Conservation (phyloP, 2,329 filamentous ascomycete genomes). For the Fusarium sarcochroum region DNA sequence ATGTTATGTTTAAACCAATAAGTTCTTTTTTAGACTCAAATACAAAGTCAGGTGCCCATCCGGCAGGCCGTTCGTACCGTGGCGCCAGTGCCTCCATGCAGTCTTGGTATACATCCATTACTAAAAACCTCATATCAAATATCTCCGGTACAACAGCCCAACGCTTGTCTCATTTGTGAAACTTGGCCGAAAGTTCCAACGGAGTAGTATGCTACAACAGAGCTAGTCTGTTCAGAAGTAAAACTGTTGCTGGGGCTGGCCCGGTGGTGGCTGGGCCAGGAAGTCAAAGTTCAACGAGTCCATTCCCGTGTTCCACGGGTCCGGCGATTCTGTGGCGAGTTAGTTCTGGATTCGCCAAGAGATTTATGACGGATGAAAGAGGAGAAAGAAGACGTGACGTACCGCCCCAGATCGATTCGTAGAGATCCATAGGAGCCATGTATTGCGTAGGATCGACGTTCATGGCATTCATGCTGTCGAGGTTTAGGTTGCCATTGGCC, state of each 20-base stretch:
- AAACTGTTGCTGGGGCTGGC: constrained; percentile 70
- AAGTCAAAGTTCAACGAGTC: constrained; percentile 74
- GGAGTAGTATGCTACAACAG: background rate
- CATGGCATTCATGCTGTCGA: constrained; percentile 64
- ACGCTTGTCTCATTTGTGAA: background rate
- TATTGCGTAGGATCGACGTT: constrained; percentile 70
- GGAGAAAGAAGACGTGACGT: constrained; percentile 49
- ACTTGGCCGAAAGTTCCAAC: background rate
- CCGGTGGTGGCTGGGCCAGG: constrained; percentile 70
- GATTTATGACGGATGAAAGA: background rate
- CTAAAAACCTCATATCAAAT: background rate
- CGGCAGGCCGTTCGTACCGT: constrained; percentile 13
- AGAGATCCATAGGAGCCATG: constrained; percentile 77
- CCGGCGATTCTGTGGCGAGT: constrained; percentile 66
- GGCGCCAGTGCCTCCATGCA: constrained; percentile 24
- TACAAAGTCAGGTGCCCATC: constrained; percentile 23
- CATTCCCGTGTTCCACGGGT: constrained; percentile 69
- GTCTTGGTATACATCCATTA: constrained; percentile 6
- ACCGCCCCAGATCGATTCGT: constrained; percentile 79
- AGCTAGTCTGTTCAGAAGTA: constrained; percentile 62
- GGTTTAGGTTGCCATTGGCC: constrained; percentile 47
- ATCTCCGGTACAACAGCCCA: background rate
- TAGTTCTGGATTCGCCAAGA: constrained; percentile 20
- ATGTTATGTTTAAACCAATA: constrained; percentile 20
- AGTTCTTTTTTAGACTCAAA: constrained; percentile 22